phyloP scores from a whole-genome alignment of 2,329 filamentous ascomycete species.

The Hypoxylon rubiginosum region DNA sequence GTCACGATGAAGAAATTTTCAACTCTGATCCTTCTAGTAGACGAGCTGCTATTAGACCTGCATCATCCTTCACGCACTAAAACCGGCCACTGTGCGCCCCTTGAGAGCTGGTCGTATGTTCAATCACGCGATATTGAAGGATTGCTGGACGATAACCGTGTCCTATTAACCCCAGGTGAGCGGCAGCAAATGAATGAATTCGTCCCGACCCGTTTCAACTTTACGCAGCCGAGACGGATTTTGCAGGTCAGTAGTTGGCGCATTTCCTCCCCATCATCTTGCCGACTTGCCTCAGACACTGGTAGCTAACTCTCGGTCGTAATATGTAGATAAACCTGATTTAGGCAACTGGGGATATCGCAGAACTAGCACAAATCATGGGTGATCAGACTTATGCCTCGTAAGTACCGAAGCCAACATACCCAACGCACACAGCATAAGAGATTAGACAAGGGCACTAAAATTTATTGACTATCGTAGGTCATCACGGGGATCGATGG shows the following conservation, averaged over 20 bases:
- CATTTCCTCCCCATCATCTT: neutral
- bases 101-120: conserved; percentile 32
- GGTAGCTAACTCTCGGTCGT: neutral
- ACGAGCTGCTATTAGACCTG: conserved; percentile 38
- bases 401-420: conserved; percentile 1
- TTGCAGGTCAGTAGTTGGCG: conserved; percentile 12
- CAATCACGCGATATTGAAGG: neutral
- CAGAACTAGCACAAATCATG: conserved; percentile 40
- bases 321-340: conserved; percentile 35
- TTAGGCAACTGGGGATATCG: conserved; percentile 35
- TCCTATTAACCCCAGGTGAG: neutral
- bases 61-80: conserved; percentile 46
- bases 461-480: neutral
- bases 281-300: neutral
- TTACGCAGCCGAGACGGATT: neutral
- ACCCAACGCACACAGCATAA: neutral
- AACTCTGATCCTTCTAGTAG: conserved; percentile 42
- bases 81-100: conserved; percentile 21
- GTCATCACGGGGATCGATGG: conserved; percentile 33
- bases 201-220: conserved; percentile 21
- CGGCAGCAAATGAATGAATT: conserved; percentile 21
- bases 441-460: neutral
- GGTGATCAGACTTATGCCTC: neutral
- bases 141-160: neutral
- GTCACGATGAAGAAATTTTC: conserved; percentile 45